Conservation (phyloP, 192 early-diverging fungal species). For the Podila epigama region DNA sequence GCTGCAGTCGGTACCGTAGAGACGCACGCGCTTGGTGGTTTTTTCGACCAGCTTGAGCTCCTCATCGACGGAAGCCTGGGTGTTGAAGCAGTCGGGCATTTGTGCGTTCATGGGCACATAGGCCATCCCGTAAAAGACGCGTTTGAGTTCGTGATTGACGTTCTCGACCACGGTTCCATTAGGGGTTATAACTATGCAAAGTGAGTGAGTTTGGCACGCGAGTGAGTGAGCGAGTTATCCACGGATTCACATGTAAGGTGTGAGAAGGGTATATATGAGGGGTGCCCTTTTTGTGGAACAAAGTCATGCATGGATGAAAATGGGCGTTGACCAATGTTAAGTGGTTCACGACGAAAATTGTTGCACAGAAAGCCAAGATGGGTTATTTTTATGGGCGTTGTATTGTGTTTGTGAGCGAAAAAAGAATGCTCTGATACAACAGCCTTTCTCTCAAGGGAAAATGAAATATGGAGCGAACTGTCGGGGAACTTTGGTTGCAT, state of each 20-base stretch:
- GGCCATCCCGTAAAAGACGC: constrained; percentile 55
- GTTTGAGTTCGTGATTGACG: constrained; percentile 20
- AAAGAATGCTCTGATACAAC: no score
- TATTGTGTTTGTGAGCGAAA: no score
- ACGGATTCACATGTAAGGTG: no score
- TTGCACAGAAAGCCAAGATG: no score
- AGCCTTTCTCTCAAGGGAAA: no score
- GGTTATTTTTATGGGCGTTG: no score
- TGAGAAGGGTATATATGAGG: no score
- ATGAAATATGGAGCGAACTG: background rate
- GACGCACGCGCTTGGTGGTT: constrained; percentile 48
- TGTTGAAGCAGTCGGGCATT: constrained; percentile 50
- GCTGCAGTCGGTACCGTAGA: constrained; percentile 56
- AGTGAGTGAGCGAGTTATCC: no score
- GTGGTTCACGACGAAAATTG: no score
- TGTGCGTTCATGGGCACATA: constrained; percentile 49
- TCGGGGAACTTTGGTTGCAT: background rate
- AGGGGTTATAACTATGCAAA: constrained; percentile 16
- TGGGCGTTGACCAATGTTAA: no score
- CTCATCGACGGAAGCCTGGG: constrained; percentile 37
- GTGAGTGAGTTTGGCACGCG: constrained; percentile 2
- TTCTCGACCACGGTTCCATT: constrained; percentile 34
- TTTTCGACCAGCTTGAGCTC: constrained; percentile 48
- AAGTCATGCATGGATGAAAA: no score
- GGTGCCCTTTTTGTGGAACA: no score